These are phyloP conservation scores for Geranomyces variabilis DNA, from an alignment of 192 early-diverging fungal genomes.

Conservation along the genomic window DNA sequence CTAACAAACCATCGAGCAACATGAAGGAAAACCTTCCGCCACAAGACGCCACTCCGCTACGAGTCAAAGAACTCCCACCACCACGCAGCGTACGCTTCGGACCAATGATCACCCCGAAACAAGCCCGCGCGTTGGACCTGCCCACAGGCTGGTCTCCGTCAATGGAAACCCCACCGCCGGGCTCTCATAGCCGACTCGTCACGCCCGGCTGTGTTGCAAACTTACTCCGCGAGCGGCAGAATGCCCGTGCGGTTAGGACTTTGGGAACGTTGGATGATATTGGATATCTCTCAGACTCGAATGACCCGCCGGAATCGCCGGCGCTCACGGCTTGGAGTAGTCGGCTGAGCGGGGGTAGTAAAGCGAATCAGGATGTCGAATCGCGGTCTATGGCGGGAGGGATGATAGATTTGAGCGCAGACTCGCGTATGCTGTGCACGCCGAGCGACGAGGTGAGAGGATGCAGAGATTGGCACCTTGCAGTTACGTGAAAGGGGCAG, in stretches of 20 bases:
- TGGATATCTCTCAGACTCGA: neutral
- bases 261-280: too few relatives aligned
- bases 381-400: too few relatives aligned
- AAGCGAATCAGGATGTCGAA: too few relatives aligned
- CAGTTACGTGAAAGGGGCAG: too few relatives aligned
- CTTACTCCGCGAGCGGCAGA: neutral
- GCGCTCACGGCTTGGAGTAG: neutral
- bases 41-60: conserved; percentile 1
- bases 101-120: neutral
- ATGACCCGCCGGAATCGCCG: neutral
- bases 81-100: neutral
- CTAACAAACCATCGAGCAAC: neutral
- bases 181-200: neutral
- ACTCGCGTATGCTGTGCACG: too few relatives aligned
- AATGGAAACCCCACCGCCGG: conserved; percentile 3
- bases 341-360: neutral
- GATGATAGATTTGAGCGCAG: too few relatives aligned
- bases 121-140: neutral
- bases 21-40: neutral
- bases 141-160: conserved; percentile 1
- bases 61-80: neutral
- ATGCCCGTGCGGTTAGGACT: neutral
- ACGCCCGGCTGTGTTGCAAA: conserved; percentile 1
- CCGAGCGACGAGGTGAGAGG: too few relatives aligned
- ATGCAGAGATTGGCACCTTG: too few relatives aligned